A percentile compares a stretch with the other conserved stretches of the same genome.
Evolutionary conservation across 768 basidiomycete species (phyloP).

Genomic region (Rhizopogon sp.): DNA sequence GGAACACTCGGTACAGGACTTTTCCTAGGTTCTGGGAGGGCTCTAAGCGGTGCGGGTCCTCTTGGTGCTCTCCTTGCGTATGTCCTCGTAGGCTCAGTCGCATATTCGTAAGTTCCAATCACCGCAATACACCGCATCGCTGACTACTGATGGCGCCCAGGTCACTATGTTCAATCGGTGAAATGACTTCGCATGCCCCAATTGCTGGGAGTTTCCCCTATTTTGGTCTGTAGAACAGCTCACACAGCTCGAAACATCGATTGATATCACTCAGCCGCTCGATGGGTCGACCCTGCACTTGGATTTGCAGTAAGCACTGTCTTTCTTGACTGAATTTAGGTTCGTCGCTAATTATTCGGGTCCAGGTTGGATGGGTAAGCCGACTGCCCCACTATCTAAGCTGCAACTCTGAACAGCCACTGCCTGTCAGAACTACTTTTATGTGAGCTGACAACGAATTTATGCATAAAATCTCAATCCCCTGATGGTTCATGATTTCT

Average conservation of each 20-base stretch:
- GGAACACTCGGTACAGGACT: conserved; percentile 74
- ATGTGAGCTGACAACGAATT: conserved; percentile 37
- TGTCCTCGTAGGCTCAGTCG: conserved; percentile 56
- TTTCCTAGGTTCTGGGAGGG: conserved; percentile 65
- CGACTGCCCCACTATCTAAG: conserved; percentile 23
- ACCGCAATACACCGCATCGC: conserved; percentile 9
- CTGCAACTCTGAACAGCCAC: background rate
- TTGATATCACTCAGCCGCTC: conserved; percentile 30
- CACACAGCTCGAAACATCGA: background rate
- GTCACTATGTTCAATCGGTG: conserved; percentile 62
- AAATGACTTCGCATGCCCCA: conserved; percentile 79
- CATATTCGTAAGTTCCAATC: conserved; percentile 47
- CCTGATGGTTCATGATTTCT: background rate
- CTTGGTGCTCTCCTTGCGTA: conserved; percentile 65
- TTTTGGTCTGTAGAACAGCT: conserved; percentile 38
- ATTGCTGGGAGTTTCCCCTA: conserved; percentile 77
- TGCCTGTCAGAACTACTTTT: conserved; percentile 45
- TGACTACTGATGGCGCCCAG: conserved; percentile 20
- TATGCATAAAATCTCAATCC: conserved; percentile 13
- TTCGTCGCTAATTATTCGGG: background rate
- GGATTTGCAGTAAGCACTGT: conserved; percentile 49
- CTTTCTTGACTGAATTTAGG: background rate
- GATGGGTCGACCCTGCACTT: conserved; percentile 56
- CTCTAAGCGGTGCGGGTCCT: conserved; percentile 60
- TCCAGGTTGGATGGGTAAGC: conserved; percentile 26